phyloP scores from a whole-genome alignment of 139 green algal genomes.

The Ettlia oleoabundans region DNA sequence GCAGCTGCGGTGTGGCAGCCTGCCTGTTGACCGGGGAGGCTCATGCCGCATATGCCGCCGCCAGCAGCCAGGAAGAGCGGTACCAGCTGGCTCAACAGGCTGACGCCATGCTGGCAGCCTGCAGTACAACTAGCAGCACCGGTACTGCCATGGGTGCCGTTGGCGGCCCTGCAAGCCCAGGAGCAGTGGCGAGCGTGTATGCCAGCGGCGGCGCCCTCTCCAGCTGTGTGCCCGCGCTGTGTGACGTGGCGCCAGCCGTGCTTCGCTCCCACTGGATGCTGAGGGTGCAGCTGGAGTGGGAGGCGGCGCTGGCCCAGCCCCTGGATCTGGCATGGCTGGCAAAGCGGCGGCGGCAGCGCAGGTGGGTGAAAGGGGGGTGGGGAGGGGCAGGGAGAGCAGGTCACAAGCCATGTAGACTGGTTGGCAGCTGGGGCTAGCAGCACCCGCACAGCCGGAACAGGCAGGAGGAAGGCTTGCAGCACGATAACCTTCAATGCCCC shows the following conservation, averaged over 20 bases:
- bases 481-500: no score
- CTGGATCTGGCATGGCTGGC: conserved; percentile 16
- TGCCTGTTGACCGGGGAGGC: neutral
- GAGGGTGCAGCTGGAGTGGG: conserved; percentile 34
- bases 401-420: neutral
- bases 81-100: neutral
- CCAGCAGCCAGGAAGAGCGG: no score
- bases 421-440: neutral
- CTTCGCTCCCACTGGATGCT: conserved; percentile 38
- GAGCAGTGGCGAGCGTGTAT: no score
- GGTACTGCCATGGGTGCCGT: no score
- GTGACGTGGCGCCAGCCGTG: neutral
- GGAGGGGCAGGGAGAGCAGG: neutral
- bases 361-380: neutral
- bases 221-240: neutral
- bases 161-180: no score
- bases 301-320: neutral
- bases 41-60: neutral
- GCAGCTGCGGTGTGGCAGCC: no score
- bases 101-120: neutral
- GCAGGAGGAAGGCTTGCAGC: no score
- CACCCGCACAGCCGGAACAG: no score
- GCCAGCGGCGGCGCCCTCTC: no score
- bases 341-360: conserved; percentile 13
- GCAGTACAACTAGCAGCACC: no score